phyloP scores from a whole-genome alignment of 2,329 filamentous ascomycete genomes.

The Lizonia empirigonia region DNA sequence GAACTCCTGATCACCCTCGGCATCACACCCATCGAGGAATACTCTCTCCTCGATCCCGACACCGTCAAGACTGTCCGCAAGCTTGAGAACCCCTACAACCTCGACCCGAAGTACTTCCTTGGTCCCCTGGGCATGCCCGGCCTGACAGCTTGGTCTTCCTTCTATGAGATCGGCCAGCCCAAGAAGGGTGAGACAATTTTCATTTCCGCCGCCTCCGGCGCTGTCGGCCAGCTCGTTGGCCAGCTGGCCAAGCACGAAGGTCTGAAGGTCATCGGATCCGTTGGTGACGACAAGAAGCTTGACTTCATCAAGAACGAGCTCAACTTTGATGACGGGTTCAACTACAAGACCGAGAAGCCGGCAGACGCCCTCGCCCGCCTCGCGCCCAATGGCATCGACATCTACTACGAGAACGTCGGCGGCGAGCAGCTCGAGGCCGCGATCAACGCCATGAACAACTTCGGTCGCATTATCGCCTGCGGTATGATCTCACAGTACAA shows the following conservation, averaged over 20 bases:
- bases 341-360: slow-evolving; percentile 84
- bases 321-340: slow-evolving; percentile 76
- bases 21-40: slow-evolving; percentile 69
- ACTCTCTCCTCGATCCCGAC: slow-evolving; percentile 62
- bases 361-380: slow-evolving; percentile 70
- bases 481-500: slow-evolving; percentile 83
- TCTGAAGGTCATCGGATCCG: slow-evolving; percentile 77
- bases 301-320: slow-evolving; percentile 74
- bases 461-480: slow-evolving; percentile 67
- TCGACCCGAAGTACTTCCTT: slow-evolving; percentile 71
- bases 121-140: slow-evolving; percentile 81
- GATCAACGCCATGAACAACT: slow-evolving; percentile 65
- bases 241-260: slow-evolving; percentile 84
- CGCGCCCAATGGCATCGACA: slow-evolving; percentile 78
- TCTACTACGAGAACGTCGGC: slow-evolving; percentile 83
- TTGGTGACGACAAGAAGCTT: slow-evolving; percentile 79
- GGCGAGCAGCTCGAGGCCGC: slow-evolving; percentile 75
- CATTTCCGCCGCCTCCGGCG: slow-evolving; percentile 78
- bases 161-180: slow-evolving; percentile 76
- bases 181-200: slow-evolving; percentile 83
- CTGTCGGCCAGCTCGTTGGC: slow-evolving; percentile 81
- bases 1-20: slow-evolving; percentile 65
- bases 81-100: slow-evolving; percentile 71
- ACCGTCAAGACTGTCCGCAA: slow-evolving; percentile 55
- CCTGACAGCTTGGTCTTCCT: slow-evolving; percentile 73